phyloP scores from a whole-genome alignment of 768 basidiomycete species.

The Gymnopilus junonius region DNA sequence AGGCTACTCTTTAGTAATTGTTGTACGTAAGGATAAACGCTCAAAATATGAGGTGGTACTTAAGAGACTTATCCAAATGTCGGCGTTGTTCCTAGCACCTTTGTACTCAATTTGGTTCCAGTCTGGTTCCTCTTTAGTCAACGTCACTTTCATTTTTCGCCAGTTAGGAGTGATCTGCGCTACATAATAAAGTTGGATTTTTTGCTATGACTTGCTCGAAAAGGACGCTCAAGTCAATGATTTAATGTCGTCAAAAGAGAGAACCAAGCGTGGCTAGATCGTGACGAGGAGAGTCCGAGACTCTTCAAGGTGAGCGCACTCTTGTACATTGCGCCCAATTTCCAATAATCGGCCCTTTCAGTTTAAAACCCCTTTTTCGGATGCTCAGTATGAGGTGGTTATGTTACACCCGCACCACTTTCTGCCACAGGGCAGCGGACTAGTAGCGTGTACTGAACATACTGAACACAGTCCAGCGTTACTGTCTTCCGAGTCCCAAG shows the following conservation, averaged over 20 bases:
- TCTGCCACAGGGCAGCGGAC: constrained; percentile 5
- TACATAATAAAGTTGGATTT: constrained; percentile 15
- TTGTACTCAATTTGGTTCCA: background rate
- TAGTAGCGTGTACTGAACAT: constrained; percentile 5
- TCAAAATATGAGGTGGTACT: too few relatives aligned
- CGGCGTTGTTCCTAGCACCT: background rate
- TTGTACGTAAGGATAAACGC: too few relatives aligned
- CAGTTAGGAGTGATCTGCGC: constrained; percentile 17
- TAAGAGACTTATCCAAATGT: background rate
- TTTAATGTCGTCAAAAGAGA: too few relatives aligned
- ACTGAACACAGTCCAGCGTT: background rate
- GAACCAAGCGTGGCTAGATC: too few relatives aligned
- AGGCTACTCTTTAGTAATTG: too few relatives aligned
- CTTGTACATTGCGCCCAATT: background rate
- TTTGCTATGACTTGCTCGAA: constrained; percentile 21
- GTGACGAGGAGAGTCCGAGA: too few relatives aligned
- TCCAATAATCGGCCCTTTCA: background rate
- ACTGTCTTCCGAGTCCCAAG: constrained; percentile 1
- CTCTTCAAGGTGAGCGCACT: background rate
- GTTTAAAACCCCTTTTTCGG: constrained; percentile 5
- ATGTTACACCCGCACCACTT: constrained; percentile 8
- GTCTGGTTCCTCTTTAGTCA: constrained; percentile 4
- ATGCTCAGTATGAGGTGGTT: constrained; percentile 16
- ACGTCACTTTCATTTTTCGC: background rate
- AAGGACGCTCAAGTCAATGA: too few relatives aligned